These are phyloP conservation scores for Camellia granthamiana DNA, from an alignment of 148 eudicot genomes.

Conservation along the genomic window DNA sequence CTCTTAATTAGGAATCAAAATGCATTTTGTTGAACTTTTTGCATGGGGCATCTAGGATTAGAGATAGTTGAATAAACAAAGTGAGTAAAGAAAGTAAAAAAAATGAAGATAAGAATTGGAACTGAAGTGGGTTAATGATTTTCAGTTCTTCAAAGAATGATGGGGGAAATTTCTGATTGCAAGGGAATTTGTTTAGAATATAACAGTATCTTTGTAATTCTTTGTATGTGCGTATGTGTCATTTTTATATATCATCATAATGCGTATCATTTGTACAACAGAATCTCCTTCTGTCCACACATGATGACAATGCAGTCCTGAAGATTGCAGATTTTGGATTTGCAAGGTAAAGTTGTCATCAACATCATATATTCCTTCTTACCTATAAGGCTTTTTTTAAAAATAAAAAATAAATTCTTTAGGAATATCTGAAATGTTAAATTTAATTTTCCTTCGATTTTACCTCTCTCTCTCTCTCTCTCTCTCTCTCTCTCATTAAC, in stretches of 20 bases:
- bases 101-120: not conserved
- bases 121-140: not conserved
- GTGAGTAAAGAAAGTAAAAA: not conserved
- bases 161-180: not conserved
- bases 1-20: too few relatives aligned
- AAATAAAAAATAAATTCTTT: not conserved
- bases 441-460: not conserved
- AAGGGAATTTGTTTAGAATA: not conserved
- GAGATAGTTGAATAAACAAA: not conserved
- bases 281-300: constrained; percentile 81
- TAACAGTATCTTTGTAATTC: not conserved
- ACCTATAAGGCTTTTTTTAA: not conserved
- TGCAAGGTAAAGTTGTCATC: constrained; percentile 60
- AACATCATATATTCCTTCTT: not conserved
- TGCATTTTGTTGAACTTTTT: not conserved
- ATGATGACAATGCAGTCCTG: constrained; percentile 54
- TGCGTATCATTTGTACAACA: constrained; percentile 36
- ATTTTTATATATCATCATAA: not conserved
- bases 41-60: not conserved
- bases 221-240: too few relatives aligned
- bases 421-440: not conserved
- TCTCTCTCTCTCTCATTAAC: not conserved
- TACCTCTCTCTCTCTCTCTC: not conserved
- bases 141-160: not conserved
- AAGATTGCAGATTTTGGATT: constrained; percentile 99